A percentile compares a stretch with the other conserved stretches of the same genome.
Conservation (phyloP, 1,139 yeast species). For the Kodamaea sp. region DNA sequence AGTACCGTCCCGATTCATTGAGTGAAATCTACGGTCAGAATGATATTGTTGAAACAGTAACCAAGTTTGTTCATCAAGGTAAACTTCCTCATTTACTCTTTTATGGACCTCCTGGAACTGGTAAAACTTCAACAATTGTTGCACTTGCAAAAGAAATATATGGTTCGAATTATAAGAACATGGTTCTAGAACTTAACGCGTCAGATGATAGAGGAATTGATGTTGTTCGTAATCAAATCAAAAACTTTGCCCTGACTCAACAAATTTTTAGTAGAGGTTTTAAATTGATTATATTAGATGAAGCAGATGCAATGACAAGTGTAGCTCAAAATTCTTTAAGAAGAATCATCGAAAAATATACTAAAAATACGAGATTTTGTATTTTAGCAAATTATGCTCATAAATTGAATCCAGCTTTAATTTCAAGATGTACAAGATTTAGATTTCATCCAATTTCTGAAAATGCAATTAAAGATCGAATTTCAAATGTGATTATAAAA, state of each 20-base stretch:
- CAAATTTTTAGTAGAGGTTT: conserved; percentile 83
- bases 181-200: conserved; percentile 89
- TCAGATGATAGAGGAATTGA: conserved; percentile 86
- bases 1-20: conserved; percentile 80
- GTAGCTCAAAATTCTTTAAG: conserved; percentile 95
- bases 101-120: conserved; percentile 98
- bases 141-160: conserved; percentile 91
- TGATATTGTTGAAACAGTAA: conserved; percentile 76
- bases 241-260: conserved; percentile 82
- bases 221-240: conserved; percentile 80
- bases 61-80: conserved; percentile 79
- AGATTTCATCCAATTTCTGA: conserved; percentile 79
- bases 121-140: conserved; percentile 89
- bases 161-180: conserved; percentile 76
- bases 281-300: conserved; percentile 89
- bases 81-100: conserved; percentile 84
- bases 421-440: conserved; percentile 93
- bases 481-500: conserved; percentile 61
- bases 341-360: conserved; percentile 87
- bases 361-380: conserved; percentile 93
- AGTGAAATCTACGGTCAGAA: conserved; percentile 91
- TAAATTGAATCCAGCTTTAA: conserved; percentile 88
- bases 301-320: conserved; percentile 98
- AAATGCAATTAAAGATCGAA: conserved; percentile 63
- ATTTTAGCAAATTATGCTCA: conserved; percentile 95